Percentiles rank a stretch among this genome's conserved stretches.
Evolutionary conservation across 2,329 filamentous ascomycete species (phyloP).

Genomic region (Fusarium sp.): DNA sequence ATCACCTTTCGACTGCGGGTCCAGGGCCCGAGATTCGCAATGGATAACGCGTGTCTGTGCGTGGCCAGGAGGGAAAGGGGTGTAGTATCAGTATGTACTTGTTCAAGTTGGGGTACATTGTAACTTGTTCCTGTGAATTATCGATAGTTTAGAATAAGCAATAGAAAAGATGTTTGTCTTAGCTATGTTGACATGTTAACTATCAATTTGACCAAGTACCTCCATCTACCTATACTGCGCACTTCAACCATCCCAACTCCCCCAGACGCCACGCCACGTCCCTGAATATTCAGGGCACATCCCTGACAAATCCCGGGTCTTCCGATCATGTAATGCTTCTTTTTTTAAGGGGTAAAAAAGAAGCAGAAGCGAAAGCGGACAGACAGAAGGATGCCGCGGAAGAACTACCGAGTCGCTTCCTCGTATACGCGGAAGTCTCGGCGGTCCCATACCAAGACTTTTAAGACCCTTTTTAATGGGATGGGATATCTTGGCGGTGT

Average conservation of each 20-base stretch:
- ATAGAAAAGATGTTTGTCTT: not conserved
- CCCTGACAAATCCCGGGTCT: not conserved
- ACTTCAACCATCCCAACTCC: not conserved
- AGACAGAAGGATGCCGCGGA: not conserved
- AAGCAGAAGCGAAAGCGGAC: not conserved
- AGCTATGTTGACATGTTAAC: not conserved
- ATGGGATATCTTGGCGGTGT: not conserved
- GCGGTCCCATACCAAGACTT: not conserved
- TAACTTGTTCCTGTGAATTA: not conserved
- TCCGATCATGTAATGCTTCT: not conserved
- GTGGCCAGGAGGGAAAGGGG: not conserved
- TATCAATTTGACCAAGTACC: not conserved
- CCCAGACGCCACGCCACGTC: not conserved
- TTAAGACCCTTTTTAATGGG: not conserved
- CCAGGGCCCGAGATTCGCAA: not conserved
- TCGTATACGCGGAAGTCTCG: not conserved
- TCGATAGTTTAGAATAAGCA: not conserved
- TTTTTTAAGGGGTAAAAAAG: not conserved
- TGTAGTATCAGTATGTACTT: not conserved
- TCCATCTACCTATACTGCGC: not conserved
- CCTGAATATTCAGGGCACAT: not conserved
- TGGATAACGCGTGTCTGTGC: not conserved
- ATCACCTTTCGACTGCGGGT: constrained; percentile 1
- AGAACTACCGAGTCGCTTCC: not conserved
- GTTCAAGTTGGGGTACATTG: not conserved